A percentile compares a stretch with the other conserved stretches of the same genome.
Conservation (phyloP, 768 basidiomycete species). For the Leccinum pellstonianum region DNA sequence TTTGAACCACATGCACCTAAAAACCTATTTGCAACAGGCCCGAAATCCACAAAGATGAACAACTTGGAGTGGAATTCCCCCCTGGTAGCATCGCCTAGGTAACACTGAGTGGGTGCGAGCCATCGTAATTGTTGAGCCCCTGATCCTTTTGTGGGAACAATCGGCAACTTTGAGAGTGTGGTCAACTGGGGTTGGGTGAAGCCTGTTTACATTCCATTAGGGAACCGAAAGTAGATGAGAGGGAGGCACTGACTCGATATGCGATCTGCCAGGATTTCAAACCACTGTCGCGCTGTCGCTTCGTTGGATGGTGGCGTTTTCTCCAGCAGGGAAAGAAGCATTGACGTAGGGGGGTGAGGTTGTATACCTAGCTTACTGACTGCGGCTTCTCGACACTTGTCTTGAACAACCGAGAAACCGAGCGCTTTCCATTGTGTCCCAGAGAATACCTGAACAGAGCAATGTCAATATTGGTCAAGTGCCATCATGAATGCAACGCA, state of each 20-base stretch:
- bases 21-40: slow-evolving; percentile 76
- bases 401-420: slow-evolving; percentile 73
- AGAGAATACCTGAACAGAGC: slow-evolving; percentile 58
- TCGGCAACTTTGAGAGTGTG: slow-evolving; percentile 52
- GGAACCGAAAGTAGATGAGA: background rate
- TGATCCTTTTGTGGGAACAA: slow-evolving; percentile 61
- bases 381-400: slow-evolving; percentile 49
- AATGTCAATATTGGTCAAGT: background rate
- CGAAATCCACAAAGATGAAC: slow-evolving; percentile 90
- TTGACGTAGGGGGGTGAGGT: slow-evolving; percentile 63
- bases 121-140: slow-evolving; percentile 38
- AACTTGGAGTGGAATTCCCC: slow-evolving; percentile 73
- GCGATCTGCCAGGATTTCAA: slow-evolving; percentile 62
- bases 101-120: slow-evolving; percentile 67
- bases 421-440: slow-evolving; percentile 64
- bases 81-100: slow-evolving; percentile 52
- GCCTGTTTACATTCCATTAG: slow-evolving; percentile 37
- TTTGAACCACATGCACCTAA: slow-evolving; percentile 85
- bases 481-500: slow-evolving; percentile 22
- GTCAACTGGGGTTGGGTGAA: slow-evolving; percentile 58
- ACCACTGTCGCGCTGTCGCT: slow-evolving; percentile 60
- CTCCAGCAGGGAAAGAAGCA: slow-evolving; percentile 58
- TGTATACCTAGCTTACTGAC: slow-evolving; percentile 63
- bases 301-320: slow-evolving; percentile 57
- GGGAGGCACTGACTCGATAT: slow-evolving; percentile 48